Conservation (phyloP, 2,329 filamentous ascomycete genomes). For the Penicillium italicum region DNA sequence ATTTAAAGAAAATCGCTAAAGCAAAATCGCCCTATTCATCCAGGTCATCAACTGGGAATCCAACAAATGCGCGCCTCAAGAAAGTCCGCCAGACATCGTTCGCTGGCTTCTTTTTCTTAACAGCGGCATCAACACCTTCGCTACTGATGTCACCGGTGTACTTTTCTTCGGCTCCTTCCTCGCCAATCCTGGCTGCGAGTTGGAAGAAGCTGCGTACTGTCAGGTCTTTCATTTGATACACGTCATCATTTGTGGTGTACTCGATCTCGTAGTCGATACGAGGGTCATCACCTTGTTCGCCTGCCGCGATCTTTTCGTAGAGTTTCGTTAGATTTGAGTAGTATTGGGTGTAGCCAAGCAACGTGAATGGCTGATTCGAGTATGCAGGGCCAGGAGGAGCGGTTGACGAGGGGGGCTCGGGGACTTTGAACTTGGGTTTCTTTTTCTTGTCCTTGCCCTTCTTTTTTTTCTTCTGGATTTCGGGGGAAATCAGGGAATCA, state of each 20-base stretch:
- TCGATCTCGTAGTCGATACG: slow-evolving; percentile 73
- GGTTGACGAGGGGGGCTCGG: slow-evolving; percentile 67
- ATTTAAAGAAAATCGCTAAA: slow-evolving; percentile 13
- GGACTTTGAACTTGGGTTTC: slow-evolving; percentile 62
- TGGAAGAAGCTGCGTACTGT: slow-evolving; percentile 78
- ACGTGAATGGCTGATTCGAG: slow-evolving; percentile 73
- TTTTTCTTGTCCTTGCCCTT: slow-evolving; percentile 48
- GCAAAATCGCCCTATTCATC: slow-evolving; percentile 25
- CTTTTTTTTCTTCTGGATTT: slow-evolving; percentile 35
- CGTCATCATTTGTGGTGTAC: slow-evolving; percentile 75
- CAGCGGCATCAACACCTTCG: slow-evolving; percentile 16
- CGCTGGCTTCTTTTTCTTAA: slow-evolving; percentile 31
- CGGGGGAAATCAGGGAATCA: background rate
- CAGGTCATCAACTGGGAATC: slow-evolving; percentile 66
- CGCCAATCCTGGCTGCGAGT: slow-evolving; percentile 74
- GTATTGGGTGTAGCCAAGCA: slow-evolving; percentile 82
- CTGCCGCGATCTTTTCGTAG: slow-evolving; percentile 64
- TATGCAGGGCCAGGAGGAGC: slow-evolving; percentile 84
- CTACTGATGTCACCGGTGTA: slow-evolving; percentile 15
- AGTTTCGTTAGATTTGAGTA: slow-evolving; percentile 89
- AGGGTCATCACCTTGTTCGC: slow-evolving; percentile 56
- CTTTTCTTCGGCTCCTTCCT: slow-evolving; percentile 29
- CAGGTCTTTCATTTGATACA: slow-evolving; percentile 74
- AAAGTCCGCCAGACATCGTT: slow-evolving; percentile 77
- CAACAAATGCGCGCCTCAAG: slow-evolving; percentile 73